Percentiles rank a stretch among this genome's conserved stretches.
phyloP scores from a whole-genome alignment of 164 flowering plant genomes.

The Akebia trifoliata region DNA sequence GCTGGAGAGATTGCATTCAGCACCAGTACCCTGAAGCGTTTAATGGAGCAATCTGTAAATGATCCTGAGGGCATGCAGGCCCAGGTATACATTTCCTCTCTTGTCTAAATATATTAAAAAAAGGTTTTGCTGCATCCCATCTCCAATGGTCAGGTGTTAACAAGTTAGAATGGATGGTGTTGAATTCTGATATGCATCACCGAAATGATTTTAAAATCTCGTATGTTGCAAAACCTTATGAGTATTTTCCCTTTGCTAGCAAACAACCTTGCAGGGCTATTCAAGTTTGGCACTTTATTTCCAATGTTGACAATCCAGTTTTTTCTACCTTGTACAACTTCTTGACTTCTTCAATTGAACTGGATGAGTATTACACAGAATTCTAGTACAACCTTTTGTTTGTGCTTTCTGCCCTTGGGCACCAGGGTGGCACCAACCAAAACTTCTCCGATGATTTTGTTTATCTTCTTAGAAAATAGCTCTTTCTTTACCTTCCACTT shows the following conservation, averaged over 20 bases:
- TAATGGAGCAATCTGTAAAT: conserved; percentile 82
- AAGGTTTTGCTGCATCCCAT: neutral
- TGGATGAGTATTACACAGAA: neutral
- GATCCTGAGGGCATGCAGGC: conserved; percentile 67
- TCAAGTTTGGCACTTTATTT: too few relatives aligned
- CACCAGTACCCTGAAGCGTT: conserved; percentile 88
- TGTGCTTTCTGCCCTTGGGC: too few relatives aligned
- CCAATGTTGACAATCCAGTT: neutral
- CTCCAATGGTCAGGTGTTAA: neutral
- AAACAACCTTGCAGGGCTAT: too few relatives aligned
- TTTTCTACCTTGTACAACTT: neutral
- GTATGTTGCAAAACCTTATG: too few relatives aligned
- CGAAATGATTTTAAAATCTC: too few relatives aligned
- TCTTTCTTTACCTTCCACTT: too few relatives aligned
- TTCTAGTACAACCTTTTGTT: neutral
- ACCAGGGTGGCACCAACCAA: too few relatives aligned
- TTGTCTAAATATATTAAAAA: neutral
- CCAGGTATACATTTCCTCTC: conserved; percentile 43
- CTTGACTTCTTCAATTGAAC: neutral
- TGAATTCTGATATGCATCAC: too few relatives aligned
- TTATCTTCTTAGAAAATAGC: too few relatives aligned
- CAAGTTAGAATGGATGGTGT: too few relatives aligned
- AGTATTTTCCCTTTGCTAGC: too few relatives aligned
- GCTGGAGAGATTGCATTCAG: conserved; percentile 98
- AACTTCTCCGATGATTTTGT: too few relatives aligned